phyloP scores from a whole-genome alignment of 1,284 basidiomycete species.

The Pseudozyma tsukubaensis region DNA sequence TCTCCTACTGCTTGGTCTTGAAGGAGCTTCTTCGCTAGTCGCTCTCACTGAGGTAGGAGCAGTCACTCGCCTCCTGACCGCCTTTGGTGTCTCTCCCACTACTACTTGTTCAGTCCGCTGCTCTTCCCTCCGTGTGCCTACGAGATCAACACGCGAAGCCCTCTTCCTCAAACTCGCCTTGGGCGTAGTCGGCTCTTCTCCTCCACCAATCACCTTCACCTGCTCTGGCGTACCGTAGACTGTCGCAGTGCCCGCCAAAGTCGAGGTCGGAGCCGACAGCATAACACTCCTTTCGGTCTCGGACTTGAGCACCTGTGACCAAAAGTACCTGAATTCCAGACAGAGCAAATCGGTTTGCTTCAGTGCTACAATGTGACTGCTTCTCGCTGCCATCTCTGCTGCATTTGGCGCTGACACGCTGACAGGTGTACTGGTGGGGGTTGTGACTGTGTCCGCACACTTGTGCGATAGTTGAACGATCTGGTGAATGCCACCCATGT shows the following conservation, averaged over 20 bases:
- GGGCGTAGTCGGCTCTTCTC: constrained; percentile 16
- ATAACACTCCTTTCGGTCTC: constrained; percentile 1
- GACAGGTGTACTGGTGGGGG: constrained; percentile 14
- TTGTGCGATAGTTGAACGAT: constrained; percentile 48
- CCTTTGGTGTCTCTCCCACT: constrained; percentile 22
- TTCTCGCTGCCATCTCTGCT: constrained; percentile 3
- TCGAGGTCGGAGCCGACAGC: too few relatives aligned
- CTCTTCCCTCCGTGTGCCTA: background rate
- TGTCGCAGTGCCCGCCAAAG: constrained; percentile 14
- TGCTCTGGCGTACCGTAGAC: constrained; percentile 9
- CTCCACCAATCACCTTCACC: background rate
- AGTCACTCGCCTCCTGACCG: constrained; percentile 7
- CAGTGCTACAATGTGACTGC: constrained; percentile 17
- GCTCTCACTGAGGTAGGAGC: constrained; percentile 22
- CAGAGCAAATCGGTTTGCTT: constrained; percentile 52
- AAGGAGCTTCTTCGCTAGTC: constrained; percentile 39
- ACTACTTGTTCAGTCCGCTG: constrained; percentile 1
- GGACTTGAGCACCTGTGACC: constrained; percentile 32
- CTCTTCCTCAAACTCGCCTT: constrained; percentile 26
- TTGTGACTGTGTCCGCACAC: constrained; percentile 43
- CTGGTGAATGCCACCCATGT: constrained; percentile 49
- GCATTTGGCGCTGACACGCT: constrained; percentile 4
- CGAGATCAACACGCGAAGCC: background rate
- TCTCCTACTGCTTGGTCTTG: constrained; percentile 2
- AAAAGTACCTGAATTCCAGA: constrained; percentile 51